Base-by-base conservation (phyloP, 805 yeast genomes). In the Candida maris region DNA sequence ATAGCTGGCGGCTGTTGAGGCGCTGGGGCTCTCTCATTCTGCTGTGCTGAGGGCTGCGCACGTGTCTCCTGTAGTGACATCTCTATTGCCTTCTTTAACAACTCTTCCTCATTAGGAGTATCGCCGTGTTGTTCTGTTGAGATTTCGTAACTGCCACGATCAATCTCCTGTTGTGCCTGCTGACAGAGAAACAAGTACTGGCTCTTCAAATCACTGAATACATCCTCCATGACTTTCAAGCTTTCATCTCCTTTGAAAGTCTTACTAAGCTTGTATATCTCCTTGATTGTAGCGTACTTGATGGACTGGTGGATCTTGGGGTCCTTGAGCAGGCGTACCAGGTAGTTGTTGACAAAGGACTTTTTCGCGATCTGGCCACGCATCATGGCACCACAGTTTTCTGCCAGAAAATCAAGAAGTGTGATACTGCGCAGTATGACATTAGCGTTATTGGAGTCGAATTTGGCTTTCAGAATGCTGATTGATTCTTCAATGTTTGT, bases 171-270 rank as follows among this genome's bases (percentile, higher is more conserved):
- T 6, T 47, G 35, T 2, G 61, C 57, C 38, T 59, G 62, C 20
- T 54, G 52, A 18, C 60, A 54, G 28, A 60, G 38, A 31, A 55
- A 48, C 4, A 80, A 71, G 43, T 64, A 67, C 42, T 71, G 47
- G 34, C 45, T 44, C 39, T 63, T 62, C 19, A 85, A 68, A 20
- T 67, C 70, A 14, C 64, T 60, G 49, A 74, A 75, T 0, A 86
- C 77, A 44, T 77, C 83, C 13, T 68, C 65, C 73, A 89, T 76
- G 2, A 83, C 79, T 40, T 70, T 71, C 49, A 91, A 69, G 3
- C 91, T 80, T 1, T 93, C 91, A 57, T 93, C 97, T 18, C 60
- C 57, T 37, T 71, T 67, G 59, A 88, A 86, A 3, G 82, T 73
- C 25, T 70, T 62, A 15, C 80, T 60, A 44, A 93, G 67, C 51